Base-by-base conservation (phyloP, 768 basidiomycete species). In the Scleroderma bovista region DNA sequence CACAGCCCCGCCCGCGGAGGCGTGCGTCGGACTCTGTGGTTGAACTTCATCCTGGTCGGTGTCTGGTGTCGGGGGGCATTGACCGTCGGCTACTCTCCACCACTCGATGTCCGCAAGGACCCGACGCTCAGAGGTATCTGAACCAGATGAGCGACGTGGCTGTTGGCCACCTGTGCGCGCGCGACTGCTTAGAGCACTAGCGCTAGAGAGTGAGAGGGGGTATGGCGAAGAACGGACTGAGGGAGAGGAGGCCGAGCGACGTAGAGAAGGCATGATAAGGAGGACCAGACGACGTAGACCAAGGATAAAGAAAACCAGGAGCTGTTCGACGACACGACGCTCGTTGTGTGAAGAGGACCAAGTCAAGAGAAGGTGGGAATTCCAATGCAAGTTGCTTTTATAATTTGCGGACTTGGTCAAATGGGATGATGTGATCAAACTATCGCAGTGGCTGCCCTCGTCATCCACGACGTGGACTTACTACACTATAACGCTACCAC, bases 41-140 rank as follows among this genome's bases (percentile, higher is more conserved):
- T 48, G 57, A 9, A 23, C 38, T 37, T 60, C 56, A 33, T 63
- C 65, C 46, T 62, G 57, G 62, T 72, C 73, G 57, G 63, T 67
- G 55, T 69, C 72, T 50, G 72, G 72, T 22, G 46, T 60, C 37
- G 39, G 56, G 48, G 59, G 60, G 68, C 73, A 76, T 70, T 91
- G 87, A 55, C 84, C 83, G 52, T 83, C 86, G 54, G 77, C 71
- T 57, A 90, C 87, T 59, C 75, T 79, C 88, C 88, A 90, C 88
- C 88, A 91, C 65, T 89, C 88, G 61, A 91, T 84, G 72, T 91
- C 88, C 31, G 86, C 88, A 53, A 91, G 76, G 58, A 91, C 86
- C 57, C 86, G 77, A 62, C 88, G 77, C 55, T 66, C 72, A 57
- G 64, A 66, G 32, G 78, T 79, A 61, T 86, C 82, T 57, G 86